Base-by-base conservation (phyloP, 495 filamentous ascomycete species). In the Jackrogersella multiformis region DNA sequence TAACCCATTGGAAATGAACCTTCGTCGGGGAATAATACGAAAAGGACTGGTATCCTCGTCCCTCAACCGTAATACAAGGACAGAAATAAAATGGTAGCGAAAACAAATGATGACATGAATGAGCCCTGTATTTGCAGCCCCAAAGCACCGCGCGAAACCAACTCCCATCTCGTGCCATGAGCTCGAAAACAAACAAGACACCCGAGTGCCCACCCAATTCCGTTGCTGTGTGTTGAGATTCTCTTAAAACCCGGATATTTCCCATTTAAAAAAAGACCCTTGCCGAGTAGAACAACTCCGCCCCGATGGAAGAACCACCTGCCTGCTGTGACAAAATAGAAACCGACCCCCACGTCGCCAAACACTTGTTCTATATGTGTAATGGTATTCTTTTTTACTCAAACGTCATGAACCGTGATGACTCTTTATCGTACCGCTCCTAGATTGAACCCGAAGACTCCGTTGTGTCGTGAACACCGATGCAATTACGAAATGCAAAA, bases 401-500 rank as follows among this genome's bases (percentile, higher is more conserved):
- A 48, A 70, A 66, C 32, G 73, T 75, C 73, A 75, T 75, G 65
- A 75, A 51, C 73, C 73, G 61, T 74, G 70, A 75, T 71, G 73
- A 75, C 70, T 68, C 70, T 73, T 73, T 71, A 71, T 75, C 73
- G 70, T 75, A 51, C 73, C 73, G 73, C 73, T 75, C 73, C 73
- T 70, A 70, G 66, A 71, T 73, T 69, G 60, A 73, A 73, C 71
- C 70, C 64, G 67, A 71, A 58, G 66, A 75, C 73, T 75, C 73
- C 73, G 70, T 71, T 75, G 68, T 75, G 68, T 73, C 68, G 65
- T 71, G 73, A 75, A 75, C 73, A 75, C 73, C 71, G 59, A 75
- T 75, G 73, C 73, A 75, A 74, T 75, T 66, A 73, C 61, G 56
- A 73, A 75, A 75, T 75, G 73, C 71, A 74, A 69, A 69, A 74